Evolutionary conservation across 2,329 filamentous ascomycete species (phyloP).

Genomic region (Ophiostoma australiae): DNA sequence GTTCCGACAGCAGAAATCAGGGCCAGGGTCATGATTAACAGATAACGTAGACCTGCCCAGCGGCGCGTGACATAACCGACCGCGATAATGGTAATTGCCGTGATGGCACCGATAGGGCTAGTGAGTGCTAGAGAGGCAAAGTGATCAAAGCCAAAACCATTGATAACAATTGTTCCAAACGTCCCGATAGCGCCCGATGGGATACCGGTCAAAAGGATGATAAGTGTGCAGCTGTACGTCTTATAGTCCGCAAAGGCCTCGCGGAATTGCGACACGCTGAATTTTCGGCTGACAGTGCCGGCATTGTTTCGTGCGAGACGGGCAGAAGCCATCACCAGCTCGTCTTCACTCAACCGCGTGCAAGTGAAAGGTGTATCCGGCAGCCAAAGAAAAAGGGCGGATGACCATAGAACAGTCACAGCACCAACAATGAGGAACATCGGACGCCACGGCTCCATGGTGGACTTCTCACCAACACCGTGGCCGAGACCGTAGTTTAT

Average conservation of each 20-base stretch:
- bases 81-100: not conserved
- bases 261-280: not conserved
- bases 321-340: not conserved
- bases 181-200: not conserved
- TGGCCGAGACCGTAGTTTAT: conserved; percentile 45
- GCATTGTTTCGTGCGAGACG: not conserved
- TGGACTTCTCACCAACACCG: conserved; percentile 32
- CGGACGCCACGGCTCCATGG: not conserved
- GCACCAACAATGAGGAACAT: conserved; percentile 2
- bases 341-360: not conserved
- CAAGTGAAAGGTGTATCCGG: not conserved
- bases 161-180: not conserved
- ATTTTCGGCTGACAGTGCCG: not conserved
- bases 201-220: not conserved
- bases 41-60: not conserved
- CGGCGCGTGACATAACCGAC: not conserved
- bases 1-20: not conserved
- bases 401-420: not conserved
- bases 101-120: not conserved
- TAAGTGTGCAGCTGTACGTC: not conserved
- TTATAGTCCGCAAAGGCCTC: conserved; percentile 4
- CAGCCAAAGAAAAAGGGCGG: not conserved
- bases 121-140: not conserved
- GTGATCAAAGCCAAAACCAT: not conserved
- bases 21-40: not conserved